Conservation (phyloP, 2,329 filamentous ascomycete genomes). For the Aureobasidium sp. region DNA sequence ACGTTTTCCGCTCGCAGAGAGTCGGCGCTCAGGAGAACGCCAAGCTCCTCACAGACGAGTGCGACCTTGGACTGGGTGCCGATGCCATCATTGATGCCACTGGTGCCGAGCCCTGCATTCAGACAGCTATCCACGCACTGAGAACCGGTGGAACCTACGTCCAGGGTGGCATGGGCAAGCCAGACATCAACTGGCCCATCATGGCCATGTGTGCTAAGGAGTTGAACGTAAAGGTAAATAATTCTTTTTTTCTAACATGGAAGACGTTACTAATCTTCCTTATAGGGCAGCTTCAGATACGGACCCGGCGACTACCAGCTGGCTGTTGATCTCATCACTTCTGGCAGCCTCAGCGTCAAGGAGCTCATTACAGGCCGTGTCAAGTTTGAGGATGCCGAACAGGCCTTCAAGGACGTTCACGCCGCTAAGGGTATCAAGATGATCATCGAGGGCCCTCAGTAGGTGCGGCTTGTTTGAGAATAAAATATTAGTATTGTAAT, state of each 20-base stretch:
- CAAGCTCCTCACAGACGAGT: slow-evolving; percentile 19
- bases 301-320: slow-evolving; percentile 65
- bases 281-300: slow-evolving; percentile 19
- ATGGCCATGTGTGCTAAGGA: slow-evolving; percentile 38
- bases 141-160: slow-evolving; percentile 67
- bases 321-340: slow-evolving; percentile 66
- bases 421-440: slow-evolving; percentile 66
- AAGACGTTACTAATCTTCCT: too few relatives aligned
- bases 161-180: slow-evolving; percentile 80
- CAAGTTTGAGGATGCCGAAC: slow-evolving; percentile 70
- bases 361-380: slow-evolving; percentile 69
- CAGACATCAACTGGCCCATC: slow-evolving; percentile 82
- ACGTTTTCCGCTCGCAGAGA: slow-evolving; percentile 25
- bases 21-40: slow-evolving; percentile 25
- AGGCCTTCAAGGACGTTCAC: slow-evolving; percentile 79
- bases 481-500: slow-evolving; percentile 5
- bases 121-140: slow-evolving; percentile 63
- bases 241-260: too few relatives aligned
- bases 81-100: slow-evolving; percentile 76
- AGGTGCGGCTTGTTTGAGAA: not conserved
- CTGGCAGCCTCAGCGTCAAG: slow-evolving; percentile 65
- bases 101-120: slow-evolving; percentile 71
- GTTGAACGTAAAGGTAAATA: too few relatives aligned
- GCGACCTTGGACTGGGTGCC: slow-evolving; percentile 44
- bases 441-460: slow-evolving; percentile 40